Evolutionary conservation across 768 basidiomycete species (phyloP).

Genomic region (Tricholoma terreum): DNA sequence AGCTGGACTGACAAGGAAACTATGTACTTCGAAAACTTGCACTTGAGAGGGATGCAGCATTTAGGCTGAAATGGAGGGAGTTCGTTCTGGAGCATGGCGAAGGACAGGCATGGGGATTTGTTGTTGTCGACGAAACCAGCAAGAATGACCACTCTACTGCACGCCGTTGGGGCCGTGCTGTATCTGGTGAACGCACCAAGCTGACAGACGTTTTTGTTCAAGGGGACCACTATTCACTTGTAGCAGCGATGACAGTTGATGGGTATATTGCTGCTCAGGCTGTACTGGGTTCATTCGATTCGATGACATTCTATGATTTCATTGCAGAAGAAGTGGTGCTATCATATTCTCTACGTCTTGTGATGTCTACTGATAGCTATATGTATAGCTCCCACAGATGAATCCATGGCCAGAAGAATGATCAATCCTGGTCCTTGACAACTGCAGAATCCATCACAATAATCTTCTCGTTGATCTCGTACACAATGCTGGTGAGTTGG

Average conservation of each 20-base stretch:
- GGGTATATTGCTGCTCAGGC: slow-evolving; percentile 32
- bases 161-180: too few species aligned
- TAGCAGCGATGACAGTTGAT: slow-evolving; percentile 30
- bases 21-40: slow-evolving; percentile 37
- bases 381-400: too few species aligned
- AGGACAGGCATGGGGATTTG: slow-evolving; percentile 16
- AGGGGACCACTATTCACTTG: slow-evolving; percentile 25
- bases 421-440: too few species aligned
- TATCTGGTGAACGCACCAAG: slow-evolving; percentile 15
- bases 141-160: too few species aligned
- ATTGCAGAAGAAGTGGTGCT: slow-evolving; percentile 33
- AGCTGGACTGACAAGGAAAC: slow-evolving; percentile 64
- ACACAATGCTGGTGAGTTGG: too few species aligned
- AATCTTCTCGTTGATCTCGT: slow-evolving; percentile 19
- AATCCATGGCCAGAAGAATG: too few species aligned
- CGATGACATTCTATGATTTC: too few species aligned
- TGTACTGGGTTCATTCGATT: slow-evolving; percentile 32
- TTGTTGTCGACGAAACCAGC: slow-evolving; percentile 29
- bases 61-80: too few species aligned
- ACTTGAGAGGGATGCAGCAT: slow-evolving; percentile 18
- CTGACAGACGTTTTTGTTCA: slow-evolving; percentile 19
- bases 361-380: slow-evolving; percentile 28
- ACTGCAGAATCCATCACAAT: too few species aligned
- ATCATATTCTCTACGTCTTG: slow-evolving; percentile 17
- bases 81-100: slow-evolving; percentile 23